These are phyloP conservation scores for Fagus sylvatica DNA, from an alignment of 306 rosid genomes.

Conservation along the genomic window DNA sequence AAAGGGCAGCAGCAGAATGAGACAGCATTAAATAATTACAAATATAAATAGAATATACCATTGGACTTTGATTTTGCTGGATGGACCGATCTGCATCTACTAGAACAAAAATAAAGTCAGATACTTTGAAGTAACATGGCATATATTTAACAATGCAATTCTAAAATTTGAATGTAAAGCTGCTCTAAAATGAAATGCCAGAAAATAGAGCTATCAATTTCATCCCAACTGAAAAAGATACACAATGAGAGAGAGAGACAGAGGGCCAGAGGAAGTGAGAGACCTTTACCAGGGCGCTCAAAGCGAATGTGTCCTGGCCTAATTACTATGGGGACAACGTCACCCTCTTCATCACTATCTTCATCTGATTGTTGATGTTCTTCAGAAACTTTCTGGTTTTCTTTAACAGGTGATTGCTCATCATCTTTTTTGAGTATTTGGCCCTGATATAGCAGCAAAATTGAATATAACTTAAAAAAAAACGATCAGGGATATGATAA, in stretches of 20 bases:
- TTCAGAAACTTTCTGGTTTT: slow-evolving; percentile 28
- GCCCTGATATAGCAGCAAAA: slow-evolving; percentile 49
- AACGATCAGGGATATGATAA: slow-evolving; percentile 1
- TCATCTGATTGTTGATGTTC: slow-evolving; percentile 43
- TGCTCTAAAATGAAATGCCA: background rate
- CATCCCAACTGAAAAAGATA: background rate
- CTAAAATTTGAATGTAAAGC: background rate
- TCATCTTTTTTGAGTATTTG: slow-evolving; percentile 38
- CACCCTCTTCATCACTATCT: slow-evolving; percentile 58
- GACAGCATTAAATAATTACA: background rate
- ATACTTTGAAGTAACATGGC: slow-evolving; percentile 4
- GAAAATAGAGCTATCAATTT: slow-evolving; percentile 1
- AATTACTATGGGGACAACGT: slow-evolving; percentile 71
- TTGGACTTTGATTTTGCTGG: slow-evolving; percentile 40
- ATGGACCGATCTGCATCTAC: slow-evolving; percentile 52
- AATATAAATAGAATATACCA: slow-evolving; percentile 48
- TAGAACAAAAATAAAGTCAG: slow-evolving; percentile 39
- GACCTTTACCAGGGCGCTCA: slow-evolving; percentile 66
- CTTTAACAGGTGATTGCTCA: slow-evolving; percentile 39
- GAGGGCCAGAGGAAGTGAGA: slow-evolving; percentile 9
- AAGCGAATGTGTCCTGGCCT: slow-evolving; percentile 98
- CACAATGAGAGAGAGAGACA: slow-evolving; percentile 2
- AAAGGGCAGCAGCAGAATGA: background rate
- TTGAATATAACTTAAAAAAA: slow-evolving; percentile 20
- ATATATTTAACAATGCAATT: background rate